Percentiles rank a stretch among this genome's conserved stretches.
phyloP scores from a whole-genome alignment of 495 filamentous ascomycete species.

The Penicillium tannophilum region DNA sequence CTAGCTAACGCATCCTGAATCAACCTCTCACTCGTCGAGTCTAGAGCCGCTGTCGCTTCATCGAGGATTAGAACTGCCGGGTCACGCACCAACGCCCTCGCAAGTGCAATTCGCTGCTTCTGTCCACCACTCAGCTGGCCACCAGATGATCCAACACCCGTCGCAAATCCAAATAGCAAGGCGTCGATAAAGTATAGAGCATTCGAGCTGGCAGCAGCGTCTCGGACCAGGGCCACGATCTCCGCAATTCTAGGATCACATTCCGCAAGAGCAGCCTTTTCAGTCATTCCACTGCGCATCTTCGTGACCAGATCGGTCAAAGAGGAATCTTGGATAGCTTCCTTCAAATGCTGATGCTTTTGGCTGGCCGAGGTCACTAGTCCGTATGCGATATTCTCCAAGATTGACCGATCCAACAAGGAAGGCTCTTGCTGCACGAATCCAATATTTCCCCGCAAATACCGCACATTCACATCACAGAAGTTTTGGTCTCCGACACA shows the following conservation, averaged over 20 bases:
- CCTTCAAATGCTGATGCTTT: slow-evolving; percentile 37
- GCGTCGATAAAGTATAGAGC: slow-evolving; percentile 46
- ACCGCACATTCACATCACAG: slow-evolving; percentile 55
- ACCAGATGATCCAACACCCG: slow-evolving; percentile 54
- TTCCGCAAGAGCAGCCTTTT: slow-evolving; percentile 22
- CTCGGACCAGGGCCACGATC: slow-evolving; percentile 39
- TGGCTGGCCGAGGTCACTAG: slow-evolving; percentile 54
- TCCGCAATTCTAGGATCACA: slow-evolving; percentile 29
- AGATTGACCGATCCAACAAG: slow-evolving; percentile 62
- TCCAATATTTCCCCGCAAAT: slow-evolving; percentile 58
- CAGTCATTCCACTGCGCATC: slow-evolving; percentile 29
- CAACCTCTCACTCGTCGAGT: slow-evolving; percentile 51
- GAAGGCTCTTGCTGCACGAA: slow-evolving; percentile 69
- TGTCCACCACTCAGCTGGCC: slow-evolving; percentile 61
- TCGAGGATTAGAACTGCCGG: slow-evolving; percentile 77
- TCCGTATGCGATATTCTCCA: slow-evolving; percentile 69
- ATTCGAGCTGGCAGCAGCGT: slow-evolving; percentile 43
- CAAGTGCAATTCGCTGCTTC: slow-evolving; percentile 65
- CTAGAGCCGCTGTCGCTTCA: slow-evolving; percentile 68
- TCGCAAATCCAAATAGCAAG: slow-evolving; percentile 52
- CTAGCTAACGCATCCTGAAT: slow-evolving; percentile 50
- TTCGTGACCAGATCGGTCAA: slow-evolving; percentile 32
- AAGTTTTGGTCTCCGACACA: slow-evolving; percentile 54
- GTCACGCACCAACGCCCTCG: slow-evolving; percentile 69
- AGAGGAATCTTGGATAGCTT: slow-evolving; percentile 30